phyloP scores from a whole-genome alignment of 768 basidiomycete species.

The Mycena crocata region DNA sequence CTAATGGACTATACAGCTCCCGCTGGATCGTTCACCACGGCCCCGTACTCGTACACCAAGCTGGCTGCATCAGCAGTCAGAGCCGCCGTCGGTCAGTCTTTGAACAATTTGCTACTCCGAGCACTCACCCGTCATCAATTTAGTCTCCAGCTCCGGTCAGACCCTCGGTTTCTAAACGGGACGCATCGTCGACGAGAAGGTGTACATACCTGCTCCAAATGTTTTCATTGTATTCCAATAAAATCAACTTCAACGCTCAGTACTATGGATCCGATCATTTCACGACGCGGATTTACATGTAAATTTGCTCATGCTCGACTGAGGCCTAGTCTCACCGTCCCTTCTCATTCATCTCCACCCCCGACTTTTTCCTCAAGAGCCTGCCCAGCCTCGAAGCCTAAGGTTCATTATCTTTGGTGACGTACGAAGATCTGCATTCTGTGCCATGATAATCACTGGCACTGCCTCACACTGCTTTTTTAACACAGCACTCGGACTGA shows the following conservation, averaged over 20 bases:
- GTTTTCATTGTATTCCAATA: no score
- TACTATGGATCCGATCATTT: no score
- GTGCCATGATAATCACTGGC: background rate
- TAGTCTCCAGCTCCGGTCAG: conserved; percentile 11
- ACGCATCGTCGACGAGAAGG: background rate
- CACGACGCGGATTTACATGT: no score
- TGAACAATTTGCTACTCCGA: background rate
- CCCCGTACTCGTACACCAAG: conserved; percentile 50
- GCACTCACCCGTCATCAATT: background rate
- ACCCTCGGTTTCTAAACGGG: conserved; percentile 11
- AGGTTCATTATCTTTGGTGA: background rate
- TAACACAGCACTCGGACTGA: conserved; percentile 9
- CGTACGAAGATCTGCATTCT: background rate
- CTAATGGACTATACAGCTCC: conserved; percentile 34
- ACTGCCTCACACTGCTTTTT: conserved; percentile 5
- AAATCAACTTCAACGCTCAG: no score
- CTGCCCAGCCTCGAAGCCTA: background rate
- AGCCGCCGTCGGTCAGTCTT: conserved; percentile 37
- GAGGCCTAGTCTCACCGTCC: background rate
- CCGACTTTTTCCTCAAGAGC: no score
- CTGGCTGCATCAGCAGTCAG: conserved; percentile 41
- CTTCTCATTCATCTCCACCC: conserved; percentile 8
- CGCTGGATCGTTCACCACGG: conserved; percentile 45
- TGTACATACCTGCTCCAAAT: background rate
- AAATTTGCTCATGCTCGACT: no score